Conservation (phyloP, 805 yeast genomes). For the Cyberlindnera veronae region DNA sequence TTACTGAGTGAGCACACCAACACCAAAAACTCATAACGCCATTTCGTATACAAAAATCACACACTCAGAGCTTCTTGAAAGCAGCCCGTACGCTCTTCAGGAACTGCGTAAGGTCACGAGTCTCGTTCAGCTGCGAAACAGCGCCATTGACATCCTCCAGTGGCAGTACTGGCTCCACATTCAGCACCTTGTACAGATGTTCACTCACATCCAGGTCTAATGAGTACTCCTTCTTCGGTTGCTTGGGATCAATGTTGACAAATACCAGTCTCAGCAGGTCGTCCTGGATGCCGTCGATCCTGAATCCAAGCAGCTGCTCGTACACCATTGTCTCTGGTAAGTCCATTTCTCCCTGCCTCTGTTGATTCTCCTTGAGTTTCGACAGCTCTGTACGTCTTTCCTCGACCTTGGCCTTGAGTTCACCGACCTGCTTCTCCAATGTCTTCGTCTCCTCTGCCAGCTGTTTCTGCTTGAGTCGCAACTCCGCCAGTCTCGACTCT, state of each 20-base stretch:
- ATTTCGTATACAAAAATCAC: not conserved
- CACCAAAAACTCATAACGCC: not conserved
- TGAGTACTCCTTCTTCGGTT: constrained; percentile 39
- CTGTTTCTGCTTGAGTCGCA: constrained; percentile 34
- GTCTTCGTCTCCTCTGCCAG: constrained; percentile 30
- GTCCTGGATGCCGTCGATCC: constrained; percentile 46
- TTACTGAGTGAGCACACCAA: no score
- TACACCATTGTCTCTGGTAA: constrained; percentile 49
- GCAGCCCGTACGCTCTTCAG: constrained; percentile 20
- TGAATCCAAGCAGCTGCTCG: constrained; percentile 53
- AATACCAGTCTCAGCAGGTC: constrained; percentile 48
- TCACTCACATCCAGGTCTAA: constrained; percentile 45
- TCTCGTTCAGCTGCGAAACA: constrained; percentile 15
- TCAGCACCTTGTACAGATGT: constrained; percentile 35
- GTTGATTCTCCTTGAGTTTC: constrained; percentile 34
- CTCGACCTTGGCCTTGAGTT: constrained; percentile 31
- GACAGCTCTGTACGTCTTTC: constrained; percentile 31
- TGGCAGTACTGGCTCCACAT: constrained; percentile 37
- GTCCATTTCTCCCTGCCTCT: constrained; percentile 43
- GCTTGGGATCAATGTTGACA: constrained; percentile 42
- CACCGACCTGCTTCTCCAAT: constrained; percentile 31
- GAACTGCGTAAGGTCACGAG: constrained; percentile 22
- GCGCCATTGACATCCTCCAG: constrained; percentile 19
- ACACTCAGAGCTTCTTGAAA: constrained; percentile 17
- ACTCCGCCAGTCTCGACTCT: constrained; percentile 32